A percentile compares a stretch with the other conserved stretches of the same genome.
phyloP scores from a whole-genome alignment of 1,284 basidiomycete species.

The Rugiboletus extremiorientalis region DNA sequence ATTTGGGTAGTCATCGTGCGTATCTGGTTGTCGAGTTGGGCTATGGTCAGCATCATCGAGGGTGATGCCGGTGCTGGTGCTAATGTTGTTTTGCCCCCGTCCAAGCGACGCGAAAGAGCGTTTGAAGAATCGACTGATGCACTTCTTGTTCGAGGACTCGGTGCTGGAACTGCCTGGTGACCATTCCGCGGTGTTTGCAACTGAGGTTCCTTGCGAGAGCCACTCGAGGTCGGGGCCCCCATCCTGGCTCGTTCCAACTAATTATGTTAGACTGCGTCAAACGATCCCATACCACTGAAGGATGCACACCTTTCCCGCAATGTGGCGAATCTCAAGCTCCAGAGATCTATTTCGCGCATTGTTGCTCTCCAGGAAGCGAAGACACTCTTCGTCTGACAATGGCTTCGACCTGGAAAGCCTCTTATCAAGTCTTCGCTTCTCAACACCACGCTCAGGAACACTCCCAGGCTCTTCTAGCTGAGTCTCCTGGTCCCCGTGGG shows the following conservation, averaged over 20 bases:
- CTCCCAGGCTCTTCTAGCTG: neutral
- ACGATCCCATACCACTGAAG: neutral
- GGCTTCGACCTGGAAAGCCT: slow-evolving; percentile 15
- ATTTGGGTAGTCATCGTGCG: slow-evolving; percentile 34
- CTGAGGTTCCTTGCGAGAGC: neutral
- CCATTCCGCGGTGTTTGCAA: neutral
- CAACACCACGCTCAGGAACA: neutral
- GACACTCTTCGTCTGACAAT: slow-evolving; percentile 40
- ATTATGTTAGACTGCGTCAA: neutral
- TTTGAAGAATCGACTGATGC: slow-evolving; percentile 26
- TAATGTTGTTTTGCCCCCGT: neutral
- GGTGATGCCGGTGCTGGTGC: slow-evolving; percentile 1
- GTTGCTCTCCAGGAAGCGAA: slow-evolving; percentile 41
- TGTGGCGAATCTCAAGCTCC: slow-evolving; percentile 45
- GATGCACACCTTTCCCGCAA: slow-evolving; percentile 40
- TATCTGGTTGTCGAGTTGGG: slow-evolving; percentile 38
- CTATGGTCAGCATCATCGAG: slow-evolving; percentile 13
- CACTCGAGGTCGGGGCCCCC: neutral
- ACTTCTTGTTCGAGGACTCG: slow-evolving; percentile 20
- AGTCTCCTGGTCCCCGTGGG: neutral
- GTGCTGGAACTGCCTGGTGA: neutral
- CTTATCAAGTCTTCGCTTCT: neutral
- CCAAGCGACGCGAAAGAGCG: slow-evolving; percentile 5
- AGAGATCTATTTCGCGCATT: slow-evolving; percentile 43
- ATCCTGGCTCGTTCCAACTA: slow-evolving; percentile 27